These are phyloP conservation scores for Paraphaeosphaeria sporulosa DNA, from an alignment of 2,329 filamentous ascomycete species.

Conservation along the genomic window DNA sequence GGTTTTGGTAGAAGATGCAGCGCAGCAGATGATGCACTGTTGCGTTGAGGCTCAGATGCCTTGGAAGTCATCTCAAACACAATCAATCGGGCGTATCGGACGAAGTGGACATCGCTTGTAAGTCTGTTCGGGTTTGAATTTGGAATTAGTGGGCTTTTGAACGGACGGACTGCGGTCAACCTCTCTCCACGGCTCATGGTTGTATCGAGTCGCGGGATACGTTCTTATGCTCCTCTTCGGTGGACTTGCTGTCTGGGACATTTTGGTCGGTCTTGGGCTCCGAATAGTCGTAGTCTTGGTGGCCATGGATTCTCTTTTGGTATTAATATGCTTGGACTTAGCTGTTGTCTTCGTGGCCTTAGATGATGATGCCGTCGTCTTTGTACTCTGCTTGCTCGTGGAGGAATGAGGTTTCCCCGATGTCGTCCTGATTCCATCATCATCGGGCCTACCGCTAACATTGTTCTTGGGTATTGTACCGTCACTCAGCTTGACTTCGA, in stretches of 20 bases:
- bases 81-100: background rate
- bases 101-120: background rate
- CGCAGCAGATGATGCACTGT: too few relatives aligned
- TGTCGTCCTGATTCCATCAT: background rate
- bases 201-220: background rate
- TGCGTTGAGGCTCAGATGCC: too few relatives aligned
- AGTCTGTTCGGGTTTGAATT: background rate
- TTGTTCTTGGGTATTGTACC: background rate
- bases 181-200: background rate
- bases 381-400: background rate
- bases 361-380: background rate
- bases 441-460: background rate
- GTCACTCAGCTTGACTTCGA: constrained; percentile 16
- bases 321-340: too few relatives aligned
- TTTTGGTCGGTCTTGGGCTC: background rate
- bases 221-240: background rate
- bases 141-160: background rate
- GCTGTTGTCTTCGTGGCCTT: constrained; percentile 1
- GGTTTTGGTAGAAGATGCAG: too few relatives aligned
- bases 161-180: background rate
- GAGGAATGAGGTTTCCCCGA: constrained; percentile 1
- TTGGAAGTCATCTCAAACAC: background rate
- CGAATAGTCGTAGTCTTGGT: background rate
- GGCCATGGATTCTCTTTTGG: background rate
- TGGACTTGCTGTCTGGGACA: background rate